phyloP scores from a whole-genome alignment of 139 green algal species.

The Chlorella sp. region DNA sequence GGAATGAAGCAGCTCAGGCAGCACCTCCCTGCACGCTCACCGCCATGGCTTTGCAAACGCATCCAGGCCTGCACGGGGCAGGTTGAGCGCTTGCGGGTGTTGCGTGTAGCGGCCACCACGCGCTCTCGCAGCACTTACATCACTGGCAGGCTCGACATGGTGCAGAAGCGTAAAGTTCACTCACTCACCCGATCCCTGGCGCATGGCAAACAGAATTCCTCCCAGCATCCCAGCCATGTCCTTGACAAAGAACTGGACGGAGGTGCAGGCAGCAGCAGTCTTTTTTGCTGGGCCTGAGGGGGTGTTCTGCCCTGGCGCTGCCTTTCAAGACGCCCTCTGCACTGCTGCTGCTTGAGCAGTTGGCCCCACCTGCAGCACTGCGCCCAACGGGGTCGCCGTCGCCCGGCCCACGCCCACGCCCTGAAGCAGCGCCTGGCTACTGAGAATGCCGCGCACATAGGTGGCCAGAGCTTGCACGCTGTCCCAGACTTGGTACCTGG shows the following conservation, averaged over 20 bases:
- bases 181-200: too few species aligned
- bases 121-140: too few species aligned
- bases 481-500: conserved; percentile 16
- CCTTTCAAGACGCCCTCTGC: background rate
- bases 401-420: conserved; percentile 73
- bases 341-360: background rate
- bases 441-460: conserved; percentile 81
- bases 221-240: conserved; percentile 73
- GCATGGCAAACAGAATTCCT: conserved; percentile 68
- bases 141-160: too few species aligned
- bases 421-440: conserved; percentile 63
- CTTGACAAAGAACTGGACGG: conserved; percentile 65
- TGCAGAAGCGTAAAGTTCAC: too few species aligned
- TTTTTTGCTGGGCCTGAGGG: background rate
- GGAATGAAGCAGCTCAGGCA: too few species aligned
- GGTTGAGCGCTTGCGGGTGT: too few species aligned
- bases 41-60: conserved; percentile 81
- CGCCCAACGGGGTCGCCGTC: conserved; percentile 63
- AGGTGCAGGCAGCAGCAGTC: background rate
- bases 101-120: too few species aligned
- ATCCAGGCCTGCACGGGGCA: conserved; percentile 49
- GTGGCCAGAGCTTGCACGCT: conserved; percentile 62
- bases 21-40: conserved; percentile 11
- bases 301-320: background rate
- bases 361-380: conserved; percentile 28